Base-by-base conservation (phyloP, 345 rosid genomes). In the Salix purpurea region DNA sequence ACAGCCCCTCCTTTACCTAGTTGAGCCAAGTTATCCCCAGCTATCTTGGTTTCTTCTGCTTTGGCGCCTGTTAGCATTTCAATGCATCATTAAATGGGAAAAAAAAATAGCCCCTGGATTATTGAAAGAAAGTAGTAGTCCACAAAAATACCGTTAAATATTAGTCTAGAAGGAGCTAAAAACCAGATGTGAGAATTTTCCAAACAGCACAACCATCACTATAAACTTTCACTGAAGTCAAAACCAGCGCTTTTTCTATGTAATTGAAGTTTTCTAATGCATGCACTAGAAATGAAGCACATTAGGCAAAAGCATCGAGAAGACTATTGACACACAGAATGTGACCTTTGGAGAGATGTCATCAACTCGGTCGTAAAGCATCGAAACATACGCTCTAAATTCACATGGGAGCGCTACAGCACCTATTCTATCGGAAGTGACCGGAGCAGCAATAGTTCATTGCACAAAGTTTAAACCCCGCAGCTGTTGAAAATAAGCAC, bases 1-100 rank as follows among this genome's bases (percentile, higher is more conserved):
- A 89, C 94, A 23, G 91, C 96, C 75, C 94, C 97, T 4, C 82
- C 89, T 81, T 89, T 88, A 68, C 88, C 89, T 14, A 95, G 79
- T 78, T 87, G 92, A 32, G 96, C 82, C 86, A 93, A 84, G 61
- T 80, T 58, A 77, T 93, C 96, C 58, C 90, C 93, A 1, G 84
- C 75, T 50, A 50, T 83, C 82, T 87, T 90, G 16, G 87, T 6
- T 76, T 91, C 98, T 69, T 95, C 99, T 0, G 66, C 79, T 83
- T 91, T 91, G 74, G 87, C 78, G 74, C 99, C 98, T 93, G 83
- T 71, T 50, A 4, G 42, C 65, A 74, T 67, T 19, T 1, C 7
- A 15, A 36, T 9, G 62, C 5, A 52, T 23, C 24, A 13, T 23
- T 24, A 66, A 15, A 58, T n/a, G 62, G 13, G 3, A n/a, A 50